phyloP scores from a whole-genome alignment of 805 yeast species.

The Ogataea saltuana region DNA sequence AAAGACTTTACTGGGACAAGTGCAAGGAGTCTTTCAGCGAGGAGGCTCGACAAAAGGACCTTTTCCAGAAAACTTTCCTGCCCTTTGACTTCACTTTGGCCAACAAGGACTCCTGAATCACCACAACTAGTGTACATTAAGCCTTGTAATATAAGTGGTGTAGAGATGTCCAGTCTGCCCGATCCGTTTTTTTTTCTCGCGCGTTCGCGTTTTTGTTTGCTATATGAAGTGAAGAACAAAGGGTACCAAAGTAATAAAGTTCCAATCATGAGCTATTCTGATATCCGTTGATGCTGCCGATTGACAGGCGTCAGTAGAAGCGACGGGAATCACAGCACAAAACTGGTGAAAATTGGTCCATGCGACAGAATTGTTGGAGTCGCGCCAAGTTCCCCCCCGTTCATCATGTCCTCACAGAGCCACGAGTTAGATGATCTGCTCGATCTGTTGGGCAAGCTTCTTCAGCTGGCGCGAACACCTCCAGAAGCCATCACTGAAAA shows the following conservation, averaged over 20 bases:
- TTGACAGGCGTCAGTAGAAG: too few species aligned
- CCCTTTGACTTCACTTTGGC: conserved; percentile 54
- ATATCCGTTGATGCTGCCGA: too few species aligned
- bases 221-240: not conserved
- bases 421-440: conserved; percentile 18
- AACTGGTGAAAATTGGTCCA: too few species aligned
- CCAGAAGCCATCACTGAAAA: conserved; percentile 4
- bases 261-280: too few species aligned
- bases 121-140: not conserved
- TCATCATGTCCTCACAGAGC: conserved; percentile 5
- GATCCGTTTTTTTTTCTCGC: not conserved
- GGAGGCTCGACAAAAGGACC: conserved; percentile 63
- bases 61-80: conserved; percentile 57
- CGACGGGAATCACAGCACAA: too few species aligned
- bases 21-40: conserved; percentile 65
- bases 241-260: too few species aligned
- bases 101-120: not conserved
- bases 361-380: too few species aligned
- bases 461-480: conserved; percentile 12
- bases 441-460: conserved; percentile 19
- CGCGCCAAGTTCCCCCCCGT: not conserved
- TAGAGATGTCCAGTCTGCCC: not conserved
- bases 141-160: not conserved
- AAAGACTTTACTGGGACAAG: conserved; percentile 72
- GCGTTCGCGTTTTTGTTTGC: conserved; percentile 12